Conservation (phyloP, 2,329 filamentous ascomycete genomes). For the Lasiodiplodia citricola region DNA sequence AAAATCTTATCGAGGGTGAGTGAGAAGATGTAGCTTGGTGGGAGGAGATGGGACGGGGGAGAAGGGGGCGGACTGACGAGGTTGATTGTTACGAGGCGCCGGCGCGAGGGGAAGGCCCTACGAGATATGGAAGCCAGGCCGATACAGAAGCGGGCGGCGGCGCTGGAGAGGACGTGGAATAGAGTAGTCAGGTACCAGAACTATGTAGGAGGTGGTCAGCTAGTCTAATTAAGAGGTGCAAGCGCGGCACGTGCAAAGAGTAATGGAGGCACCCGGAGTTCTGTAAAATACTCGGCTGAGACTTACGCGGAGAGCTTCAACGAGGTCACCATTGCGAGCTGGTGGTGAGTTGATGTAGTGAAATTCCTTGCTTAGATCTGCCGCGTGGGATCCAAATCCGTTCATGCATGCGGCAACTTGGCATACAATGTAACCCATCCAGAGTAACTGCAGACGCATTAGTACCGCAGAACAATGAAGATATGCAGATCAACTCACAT, state of each 20-base stretch:
- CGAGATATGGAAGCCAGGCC: neutral
- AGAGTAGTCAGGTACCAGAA: slow-evolving; percentile 18
- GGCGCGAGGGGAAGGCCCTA: neutral
- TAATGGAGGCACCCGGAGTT: no score
- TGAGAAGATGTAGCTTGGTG: neutral
- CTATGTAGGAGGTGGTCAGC: neutral
- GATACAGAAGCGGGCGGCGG: neutral
- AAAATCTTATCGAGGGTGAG: neutral
- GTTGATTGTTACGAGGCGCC: neutral
- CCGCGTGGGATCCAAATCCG: slow-evolving; percentile 1
- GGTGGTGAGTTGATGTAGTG: neutral
- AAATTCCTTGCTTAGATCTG: neutral
- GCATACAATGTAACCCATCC: neutral
- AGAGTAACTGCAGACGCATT: neutral
- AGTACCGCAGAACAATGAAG: neutral
- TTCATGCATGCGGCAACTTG: neutral
- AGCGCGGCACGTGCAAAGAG: no score
- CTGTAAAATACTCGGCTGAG: neutral
- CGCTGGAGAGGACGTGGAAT: slow-evolving; percentile 4
- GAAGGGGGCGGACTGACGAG: neutral
- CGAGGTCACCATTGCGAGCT: slow-evolving; percentile 1
- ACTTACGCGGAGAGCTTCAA: neutral
- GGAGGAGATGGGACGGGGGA: no score
- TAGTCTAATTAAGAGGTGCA: no score
- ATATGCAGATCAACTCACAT: neutral